These are phyloP conservation scores for Diutina sp. DNA, from an alignment of 1,139 yeast species.

Conservation along the genomic window DNA sequence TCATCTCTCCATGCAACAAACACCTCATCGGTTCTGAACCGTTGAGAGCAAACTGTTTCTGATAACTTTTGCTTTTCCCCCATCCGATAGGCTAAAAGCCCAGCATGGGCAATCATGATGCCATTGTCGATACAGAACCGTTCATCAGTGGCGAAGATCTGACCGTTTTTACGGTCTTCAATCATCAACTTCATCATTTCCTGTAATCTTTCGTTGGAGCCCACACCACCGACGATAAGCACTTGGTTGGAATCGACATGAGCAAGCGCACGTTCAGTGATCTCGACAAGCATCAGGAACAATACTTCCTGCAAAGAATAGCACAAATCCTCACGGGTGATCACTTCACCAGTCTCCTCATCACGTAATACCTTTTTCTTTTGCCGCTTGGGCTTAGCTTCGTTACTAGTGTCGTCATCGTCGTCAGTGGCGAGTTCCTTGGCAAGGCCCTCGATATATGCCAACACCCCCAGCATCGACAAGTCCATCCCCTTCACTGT, in stretches of 20 bases:
- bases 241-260: constrained; percentile 88
- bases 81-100: constrained; percentile 73
- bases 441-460: constrained; percentile 71
- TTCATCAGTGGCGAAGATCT: constrained; percentile 88
- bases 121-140: constrained; percentile 96
- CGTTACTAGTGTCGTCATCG: constrained; percentile 9
- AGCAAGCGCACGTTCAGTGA: constrained; percentile 97
- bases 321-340: constrained; percentile 82
- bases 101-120: constrained; percentile 98
- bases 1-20: constrained; percentile 78
- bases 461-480: constrained; percentile 91
- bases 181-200: constrained; percentile 97
- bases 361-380: constrained; percentile 14
- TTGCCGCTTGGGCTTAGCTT: constrained; percentile 26
- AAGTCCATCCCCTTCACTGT: constrained; percentile 98
- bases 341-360: constrained; percentile 39
- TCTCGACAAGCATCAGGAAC: constrained; percentile 94
- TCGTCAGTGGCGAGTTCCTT: constrained; percentile 36
- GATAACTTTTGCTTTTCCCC: constrained; percentile 52
- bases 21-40: constrained; percentile 91
- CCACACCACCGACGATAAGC: constrained; percentile 94
- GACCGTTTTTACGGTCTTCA: constrained; percentile 65
- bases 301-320: constrained; percentile 85
- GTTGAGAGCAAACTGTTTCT: constrained; percentile 82
- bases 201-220: constrained; percentile 82